phyloP scores from a whole-genome alignment of 1,284 basidiomycete genomes.

The Fomitopsis pinicola region DNA sequence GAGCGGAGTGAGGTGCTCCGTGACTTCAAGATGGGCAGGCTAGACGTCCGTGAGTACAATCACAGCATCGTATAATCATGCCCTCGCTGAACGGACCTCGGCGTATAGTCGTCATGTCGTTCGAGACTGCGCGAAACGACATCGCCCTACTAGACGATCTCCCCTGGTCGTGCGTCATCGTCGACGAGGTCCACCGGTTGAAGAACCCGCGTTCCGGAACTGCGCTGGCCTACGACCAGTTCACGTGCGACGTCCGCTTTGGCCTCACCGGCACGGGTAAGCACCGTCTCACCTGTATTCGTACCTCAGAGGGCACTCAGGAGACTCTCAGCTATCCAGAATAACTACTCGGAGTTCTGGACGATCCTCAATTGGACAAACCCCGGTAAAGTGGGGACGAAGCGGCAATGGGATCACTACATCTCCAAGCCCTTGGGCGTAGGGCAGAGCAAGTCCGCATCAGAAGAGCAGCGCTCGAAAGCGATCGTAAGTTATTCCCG shows the following conservation, averaged over 20 bases:
- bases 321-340: constrained; percentile 78
- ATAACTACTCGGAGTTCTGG: constrained; percentile 81
- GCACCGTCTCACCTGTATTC: not conserved
- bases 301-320: not conserved
- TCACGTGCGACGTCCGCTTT: constrained; percentile 60
- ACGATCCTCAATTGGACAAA: constrained; percentile 80
- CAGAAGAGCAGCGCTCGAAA: constrained; percentile 55
- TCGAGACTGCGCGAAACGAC: constrained; percentile 63
- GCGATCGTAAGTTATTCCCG: constrained; percentile 41
- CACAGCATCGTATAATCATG: not conserved
- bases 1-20: constrained; percentile 51
- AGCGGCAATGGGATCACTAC: constrained; percentile 65
- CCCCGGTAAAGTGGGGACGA: constrained; percentile 62
- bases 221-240: constrained; percentile 59
- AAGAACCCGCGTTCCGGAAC: constrained; percentile 70
- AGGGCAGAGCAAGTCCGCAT: constrained; percentile 66
- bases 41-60: constrained; percentile 61
- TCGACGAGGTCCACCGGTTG: constrained; percentile 81
- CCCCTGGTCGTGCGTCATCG: constrained; percentile 65
- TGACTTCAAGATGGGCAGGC: constrained; percentile 69
- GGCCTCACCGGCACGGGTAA: constrained; percentile 65
- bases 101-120: constrained; percentile 56
- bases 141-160: constrained; percentile 63
- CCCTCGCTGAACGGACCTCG: not conserved
- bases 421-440: constrained; percentile 61